phyloP scores from a whole-genome alignment of 2,329 filamentous ascomycete species.

The Biscogniauxia mediterranea region DNA sequence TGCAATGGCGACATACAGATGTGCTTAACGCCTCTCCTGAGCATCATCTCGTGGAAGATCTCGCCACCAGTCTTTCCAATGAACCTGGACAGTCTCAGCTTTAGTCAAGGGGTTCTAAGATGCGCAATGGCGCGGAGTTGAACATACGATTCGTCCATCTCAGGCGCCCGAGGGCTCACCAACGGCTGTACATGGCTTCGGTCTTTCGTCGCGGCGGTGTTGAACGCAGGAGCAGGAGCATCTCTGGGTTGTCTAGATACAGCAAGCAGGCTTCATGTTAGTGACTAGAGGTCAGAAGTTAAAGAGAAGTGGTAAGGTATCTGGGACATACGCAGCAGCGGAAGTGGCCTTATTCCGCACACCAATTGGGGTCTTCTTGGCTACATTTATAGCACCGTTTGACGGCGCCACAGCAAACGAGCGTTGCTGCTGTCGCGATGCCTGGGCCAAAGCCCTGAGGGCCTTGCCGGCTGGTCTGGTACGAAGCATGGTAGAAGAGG shows the following conservation, averaged over 20 bases:
- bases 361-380: slow-evolving; percentile 41
- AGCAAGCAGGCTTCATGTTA: neutral
- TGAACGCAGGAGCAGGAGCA: slow-evolving; percentile 62
- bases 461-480: slow-evolving; percentile 47
- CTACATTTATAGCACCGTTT: slow-evolving; percentile 35
- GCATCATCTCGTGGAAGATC: slow-evolving; percentile 99
- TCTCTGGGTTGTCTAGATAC: slow-evolving; percentile 52
- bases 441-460: slow-evolving; percentile 42
- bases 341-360: slow-evolving; percentile 50
- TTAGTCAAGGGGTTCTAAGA: neutral
- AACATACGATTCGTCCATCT: slow-evolving; percentile 80
- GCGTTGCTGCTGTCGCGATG: slow-evolving; percentile 37
- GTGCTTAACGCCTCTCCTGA: slow-evolving; percentile 86
- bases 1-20: slow-evolving; percentile 67
- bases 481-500: slow-evolving; percentile 46
- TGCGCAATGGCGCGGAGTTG: neutral
- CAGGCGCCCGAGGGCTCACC: slow-evolving; percentile 55
- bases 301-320: neutral
- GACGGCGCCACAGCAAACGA: slow-evolving; percentile 41
- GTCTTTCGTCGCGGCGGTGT: slow-evolving; percentile 41
- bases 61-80: slow-evolving; percentile 93
- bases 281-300: slow-evolving; percentile 14
- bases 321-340: slow-evolving; percentile 51
- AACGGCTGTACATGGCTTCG: slow-evolving; percentile 68
- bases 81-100: slow-evolving; percentile 53